These are phyloP conservation scores for Tilletiaria anomala DNA, from an alignment of 1,284 basidiomycete species.

Conservation along the genomic window DNA sequence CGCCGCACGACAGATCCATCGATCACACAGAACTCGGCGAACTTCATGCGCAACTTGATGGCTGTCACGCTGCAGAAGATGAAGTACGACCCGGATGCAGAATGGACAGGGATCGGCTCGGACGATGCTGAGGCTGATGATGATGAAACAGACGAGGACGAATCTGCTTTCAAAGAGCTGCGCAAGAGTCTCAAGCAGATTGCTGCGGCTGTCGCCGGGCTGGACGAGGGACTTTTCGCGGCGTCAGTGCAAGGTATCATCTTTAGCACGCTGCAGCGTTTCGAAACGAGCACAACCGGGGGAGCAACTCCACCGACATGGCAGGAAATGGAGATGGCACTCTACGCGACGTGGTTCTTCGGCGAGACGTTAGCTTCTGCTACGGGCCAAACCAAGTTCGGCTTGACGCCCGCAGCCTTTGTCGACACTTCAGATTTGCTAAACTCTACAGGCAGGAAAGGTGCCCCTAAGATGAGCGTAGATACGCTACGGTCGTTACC, in stretches of 20 bases:
- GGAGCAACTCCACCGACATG: constrained; percentile 52
- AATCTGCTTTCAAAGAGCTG: constrained; percentile 66
- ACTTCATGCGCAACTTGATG: constrained; percentile 62
- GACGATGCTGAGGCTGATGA: constrained; percentile 46
- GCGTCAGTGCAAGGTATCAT: constrained; percentile 57
- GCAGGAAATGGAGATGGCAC: constrained; percentile 84
- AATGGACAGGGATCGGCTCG: constrained; percentile 60
- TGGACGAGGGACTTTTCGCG: constrained; percentile 68
- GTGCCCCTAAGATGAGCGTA: constrained; percentile 13
- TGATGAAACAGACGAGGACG: constrained; percentile 60
- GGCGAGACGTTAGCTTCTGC: constrained; percentile 50
- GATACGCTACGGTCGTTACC: constrained; percentile 44
- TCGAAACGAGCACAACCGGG: constrained; percentile 45
- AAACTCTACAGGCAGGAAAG: constrained; percentile 14
- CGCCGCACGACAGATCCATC: constrained; percentile 9
- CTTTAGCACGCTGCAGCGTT: constrained; percentile 56
- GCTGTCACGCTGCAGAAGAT: constrained; percentile 66
- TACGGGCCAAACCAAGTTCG: constrained; percentile 26
- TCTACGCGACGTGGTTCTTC: constrained; percentile 82
- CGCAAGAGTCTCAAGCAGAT: constrained; percentile 72
- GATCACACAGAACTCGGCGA: constrained; percentile 30
- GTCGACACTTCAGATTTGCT: constrained; percentile 31
- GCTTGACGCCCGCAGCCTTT: constrained; percentile 28
- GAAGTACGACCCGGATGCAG: constrained; percentile 50
- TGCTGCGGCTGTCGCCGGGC: constrained; percentile 62